Conservation (phyloP, 2,329 filamentous ascomycete genomes). For the Pezizomycotina sp. region DNA sequence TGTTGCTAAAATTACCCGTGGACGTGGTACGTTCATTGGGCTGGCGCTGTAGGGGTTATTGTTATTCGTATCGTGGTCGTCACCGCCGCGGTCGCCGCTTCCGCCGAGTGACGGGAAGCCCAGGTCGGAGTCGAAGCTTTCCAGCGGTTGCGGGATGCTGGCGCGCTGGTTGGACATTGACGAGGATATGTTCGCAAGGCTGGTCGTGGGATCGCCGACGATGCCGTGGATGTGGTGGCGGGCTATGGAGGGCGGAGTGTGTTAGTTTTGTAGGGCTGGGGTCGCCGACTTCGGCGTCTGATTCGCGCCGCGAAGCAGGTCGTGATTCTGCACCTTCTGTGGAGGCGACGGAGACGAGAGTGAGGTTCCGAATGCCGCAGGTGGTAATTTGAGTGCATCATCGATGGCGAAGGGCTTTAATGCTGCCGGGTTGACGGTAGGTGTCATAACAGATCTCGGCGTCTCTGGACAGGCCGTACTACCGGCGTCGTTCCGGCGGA, state of each 20-base stretch:
- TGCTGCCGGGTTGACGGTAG: constrained; percentile 10
- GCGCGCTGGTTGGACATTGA: neutral
- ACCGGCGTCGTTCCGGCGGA: constrained; percentile 14
- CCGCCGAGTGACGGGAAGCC: constrained; percentile 8
- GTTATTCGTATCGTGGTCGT: constrained; percentile 11
- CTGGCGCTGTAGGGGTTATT: constrained; percentile 6
- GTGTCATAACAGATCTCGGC: constrained; percentile 18
- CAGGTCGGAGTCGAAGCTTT: constrained; percentile 8
- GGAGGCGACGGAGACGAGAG: constrained; percentile 22
- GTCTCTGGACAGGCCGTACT: constrained; percentile 19
- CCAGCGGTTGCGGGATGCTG: constrained; percentile 6
- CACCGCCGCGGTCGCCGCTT: constrained; percentile 6
- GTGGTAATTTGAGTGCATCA: constrained; percentile 20
- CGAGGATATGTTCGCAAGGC: constrained; percentile 3
- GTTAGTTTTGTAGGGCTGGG: constrained; percentile 12
- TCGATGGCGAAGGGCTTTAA: constrained; percentile 18
- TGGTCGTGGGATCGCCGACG: neutral
- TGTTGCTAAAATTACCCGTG: constrained; percentile 5
- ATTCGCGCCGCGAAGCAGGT: constrained; percentile 8
- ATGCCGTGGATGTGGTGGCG: constrained; percentile 14
- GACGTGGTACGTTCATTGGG: constrained; percentile 12
- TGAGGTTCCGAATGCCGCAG: constrained; percentile 22
- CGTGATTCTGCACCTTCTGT: constrained; percentile 22
- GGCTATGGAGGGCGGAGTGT: constrained; percentile 6
- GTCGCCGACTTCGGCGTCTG: constrained; percentile 7